Base-by-base conservation (phyloP, 192 early-diverging fungal species). In the Borealophlyctis nickersoniae region DNA sequence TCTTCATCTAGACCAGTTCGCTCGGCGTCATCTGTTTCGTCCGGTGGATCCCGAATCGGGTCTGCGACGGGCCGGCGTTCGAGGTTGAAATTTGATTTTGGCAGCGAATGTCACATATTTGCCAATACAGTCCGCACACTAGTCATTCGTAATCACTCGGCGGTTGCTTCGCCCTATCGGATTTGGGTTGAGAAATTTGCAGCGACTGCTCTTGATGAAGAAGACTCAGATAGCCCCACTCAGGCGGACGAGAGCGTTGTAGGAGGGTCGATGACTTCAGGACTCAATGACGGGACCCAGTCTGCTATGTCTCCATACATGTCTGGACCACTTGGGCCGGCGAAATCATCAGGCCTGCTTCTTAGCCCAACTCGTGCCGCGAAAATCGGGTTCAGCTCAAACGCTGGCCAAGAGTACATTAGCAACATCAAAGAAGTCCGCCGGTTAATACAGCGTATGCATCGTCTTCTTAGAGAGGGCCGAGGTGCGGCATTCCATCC, bases 401-500 rank as follows among this genome's bases (percentile, higher is more conserved):
- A 70, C 9, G 67, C 56, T 9, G 81, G 81, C 14, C 69, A 77
- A 56, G 28, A 55, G 28, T 82, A 75, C 65, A 66, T 82, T 33
- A 73, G 63, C 26, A 66, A 62, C 49, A 70, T 75, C 31, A 80
- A 69, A 30, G 54, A 73, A 39, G 65, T 78, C 23, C 71, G 81
- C 22, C 59, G 63, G 4, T 55, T 73, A 36, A 65, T 74, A 16
- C 28, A 70, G 27, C 63, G 62, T 23, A 82, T 80, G 81, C 64
- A 82, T 29, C 30, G 31, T 11, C 36, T 80, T 28, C 67, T 82
- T 0, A 60, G 66, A 1, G 81, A 82, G 48, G 81, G 81, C 0
- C 67, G 78, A 19, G 81, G 81, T 4, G 81, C 73, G 14, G 81
- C 77, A 0, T 82, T 82, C 63, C 74, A 77, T 51, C 49, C 72